Evolutionary conservation across 805 yeast genomes (phyloP), one percentile per base, ranked within the genome.

Genomic region (Nakazawaea sp.): DNA sequence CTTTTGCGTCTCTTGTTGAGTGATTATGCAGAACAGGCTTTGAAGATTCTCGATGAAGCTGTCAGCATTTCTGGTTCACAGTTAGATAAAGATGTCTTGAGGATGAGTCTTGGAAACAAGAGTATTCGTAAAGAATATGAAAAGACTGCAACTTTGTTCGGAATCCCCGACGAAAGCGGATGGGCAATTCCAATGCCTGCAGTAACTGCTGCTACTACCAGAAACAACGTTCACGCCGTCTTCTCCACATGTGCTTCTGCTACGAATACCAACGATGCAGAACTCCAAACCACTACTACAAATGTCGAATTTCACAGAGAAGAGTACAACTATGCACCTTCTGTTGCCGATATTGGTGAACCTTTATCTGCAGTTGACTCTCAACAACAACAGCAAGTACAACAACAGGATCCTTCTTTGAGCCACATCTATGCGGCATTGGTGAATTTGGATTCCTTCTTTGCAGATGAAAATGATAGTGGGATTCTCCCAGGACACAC

Each of bases 121-220:
- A 74, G 85, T 7, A 67, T 83, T 47, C 75, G 82, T 48, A 84
- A 81, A 45, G 94, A 85, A 45, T 83, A 81, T 52, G 96, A 84
- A 46, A 79, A 75, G 47, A 81, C 92, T 3, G 88, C 92, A 0
- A 87, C 97, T 0, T 63, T 92, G 38, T 94, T 88, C 62, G 98
- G 98, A 12, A 79, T 90, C 18, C 97, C 98, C 0, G 90, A 84
- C 43, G 95, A 85, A 10, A 78, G 82, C 50, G 99, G 99, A 1
- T 92, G 99, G 99, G 81, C 96, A 0, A 78, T 94, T 34, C 95
- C 97, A 2, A 83, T 85, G 90, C 96, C 98, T 2, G 85, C 90
- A 0, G 77, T 87, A 30, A 81, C 92, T 2, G 87, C 96, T 0
- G 82, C 95, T 0, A 74, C 84, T 12, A 85, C 97, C 1, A 66